Percentiles rank a stretch among this genome's conserved stretches.
Evolutionary conservation across 768 basidiomycete species (phyloP).

Genomic region (Boletus tomentosulus): DNA sequence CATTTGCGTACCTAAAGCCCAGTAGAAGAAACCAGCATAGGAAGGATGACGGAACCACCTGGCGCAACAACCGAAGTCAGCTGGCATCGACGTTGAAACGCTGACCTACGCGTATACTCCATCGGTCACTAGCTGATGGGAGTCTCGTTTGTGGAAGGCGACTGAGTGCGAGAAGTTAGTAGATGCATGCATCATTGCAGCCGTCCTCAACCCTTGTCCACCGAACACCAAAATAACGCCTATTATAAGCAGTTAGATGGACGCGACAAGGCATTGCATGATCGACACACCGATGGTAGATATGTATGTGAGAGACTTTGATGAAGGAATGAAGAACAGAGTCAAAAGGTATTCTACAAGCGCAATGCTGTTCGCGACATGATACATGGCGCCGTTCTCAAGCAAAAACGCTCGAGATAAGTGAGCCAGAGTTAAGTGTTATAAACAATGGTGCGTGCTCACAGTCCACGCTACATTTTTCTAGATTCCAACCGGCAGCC

Average conservation of each 20-base stretch:
- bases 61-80: not conserved
- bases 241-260: conserved; percentile 26
- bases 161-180: conserved; percentile 92
- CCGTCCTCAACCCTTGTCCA: conserved; percentile 78
- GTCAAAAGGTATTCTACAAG: conserved; percentile 75
- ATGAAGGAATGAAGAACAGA: conserved; percentile 60
- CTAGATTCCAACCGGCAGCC: conserved; percentile 92
- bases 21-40: conserved; percentile 96
- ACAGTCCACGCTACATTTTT: conserved; percentile 93
- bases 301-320: conserved; percentile 57
- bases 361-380: conserved; percentile 76
- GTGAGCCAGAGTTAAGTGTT: conserved; percentile 1
- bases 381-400: conserved; percentile 85
- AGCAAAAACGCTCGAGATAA: conserved; percentile 74
- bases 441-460: conserved; percentile 32
- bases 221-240: conserved; percentile 60
- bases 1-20: conserved; percentile 93
- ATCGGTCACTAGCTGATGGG: conserved; percentile 78
- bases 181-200: conserved; percentile 95
- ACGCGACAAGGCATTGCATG: not conserved
- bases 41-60: conserved; percentile 84
- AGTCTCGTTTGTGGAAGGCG: conserved; percentile 64
- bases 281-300: conserved; percentile 50
- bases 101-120: conserved; percentile 80
- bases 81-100: not conserved